Evolutionary conservation across 305 asterid genomes (phyloP), one percentile per base, ranked within the genome.

Genomic region (Galium porrigens): DNA sequence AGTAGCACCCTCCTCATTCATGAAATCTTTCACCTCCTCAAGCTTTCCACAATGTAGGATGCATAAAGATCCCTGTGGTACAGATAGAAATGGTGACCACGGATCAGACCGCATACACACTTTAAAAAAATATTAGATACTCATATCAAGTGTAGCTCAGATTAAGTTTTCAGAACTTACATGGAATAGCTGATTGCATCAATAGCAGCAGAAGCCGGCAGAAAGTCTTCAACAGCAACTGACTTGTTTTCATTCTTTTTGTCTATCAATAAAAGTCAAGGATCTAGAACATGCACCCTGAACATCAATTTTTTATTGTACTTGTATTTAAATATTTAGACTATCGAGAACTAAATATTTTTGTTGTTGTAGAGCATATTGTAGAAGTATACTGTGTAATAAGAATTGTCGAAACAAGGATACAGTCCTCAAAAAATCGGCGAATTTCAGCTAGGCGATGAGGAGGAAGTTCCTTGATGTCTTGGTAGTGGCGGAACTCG

Each of bases 401-500:
- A 25, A 44, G 6, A 22, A 66, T 1, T 25, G 33, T 20, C 3
- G 14, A 29, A 32, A 17, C 36, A 74, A 58, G 87, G 95, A 86
- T 86, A 86, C 95, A 89, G 75, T 89, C 96, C 84, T 89, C 95
- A 76, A 89, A 89, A 78, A 89, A 89, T 66, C 95, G 96, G 58
- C 96, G 89, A 41, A 89, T 89, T 75, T 85, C 95, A 83, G 96
- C 95, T 66, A 86, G 94, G 57, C 95, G 95, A 18, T 89, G 96
- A 51, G 94, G 95, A 59, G 95, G 82, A 66, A 86, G 86, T 15
- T 85, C 94, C 68, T 82, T 80, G 41, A 86, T 85, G 78, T 89
- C 94, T 37, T 64, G 79, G 73, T 78, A 80, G 71, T 85, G 91
- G 66, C 95, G 91, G 71, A 83, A 86, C 79, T 89, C 95, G 1